Percentiles rank a stretch among this genome's conserved stretches.
Conservation (phyloP, 1,139 yeast genomes). For the Wickerhamomyces sp. region DNA sequence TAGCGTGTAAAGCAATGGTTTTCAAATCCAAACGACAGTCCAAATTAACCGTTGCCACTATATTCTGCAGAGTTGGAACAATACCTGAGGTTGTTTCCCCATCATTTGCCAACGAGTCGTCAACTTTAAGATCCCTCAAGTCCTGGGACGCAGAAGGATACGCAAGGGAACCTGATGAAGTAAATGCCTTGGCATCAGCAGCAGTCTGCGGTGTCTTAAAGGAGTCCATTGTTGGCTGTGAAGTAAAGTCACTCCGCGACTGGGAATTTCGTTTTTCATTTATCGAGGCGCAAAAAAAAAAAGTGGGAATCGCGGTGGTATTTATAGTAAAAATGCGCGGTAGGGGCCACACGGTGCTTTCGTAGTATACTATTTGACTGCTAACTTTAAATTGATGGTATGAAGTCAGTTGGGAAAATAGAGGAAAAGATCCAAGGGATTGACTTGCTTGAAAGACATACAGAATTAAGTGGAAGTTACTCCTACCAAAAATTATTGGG, state of each 20-base stretch:
- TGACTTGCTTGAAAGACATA: too few species aligned
- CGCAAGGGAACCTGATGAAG: conserved; percentile 21
- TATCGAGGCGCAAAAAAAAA: too few species aligned
- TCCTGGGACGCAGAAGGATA: conserved; percentile 24
- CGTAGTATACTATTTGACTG: neutral
- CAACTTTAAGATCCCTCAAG: conserved; percentile 14
- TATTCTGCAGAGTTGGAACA: conserved; percentile 93
- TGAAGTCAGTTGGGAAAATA: too few species aligned
- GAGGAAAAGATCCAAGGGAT: too few species aligned
- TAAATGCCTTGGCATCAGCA: conserved; percentile 24
- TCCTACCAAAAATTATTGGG: too few species aligned
- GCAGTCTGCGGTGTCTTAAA: conserved; percentile 24
- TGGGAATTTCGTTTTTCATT: too few species aligned
- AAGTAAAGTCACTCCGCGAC: too few species aligned
- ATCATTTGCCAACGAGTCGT: conserved; percentile 32
- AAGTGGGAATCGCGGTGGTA: conserved; percentile 3
- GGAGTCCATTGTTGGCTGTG: conserved; percentile 20
- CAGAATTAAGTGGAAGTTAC: too few species aligned
- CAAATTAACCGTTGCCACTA: conserved; percentile 95
- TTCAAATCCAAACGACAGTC: conserved; percentile 94
- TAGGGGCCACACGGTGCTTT: neutral
- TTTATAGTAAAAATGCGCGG: conserved; percentile 8
- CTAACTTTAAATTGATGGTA: too few species aligned
- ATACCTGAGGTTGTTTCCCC: conserved; percentile 84
- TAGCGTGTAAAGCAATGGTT: conserved; percentile 96